Evolutionary conservation across 441 rosid genomes (phyloP).

Genomic region (Monsonia emarginata): DNA sequence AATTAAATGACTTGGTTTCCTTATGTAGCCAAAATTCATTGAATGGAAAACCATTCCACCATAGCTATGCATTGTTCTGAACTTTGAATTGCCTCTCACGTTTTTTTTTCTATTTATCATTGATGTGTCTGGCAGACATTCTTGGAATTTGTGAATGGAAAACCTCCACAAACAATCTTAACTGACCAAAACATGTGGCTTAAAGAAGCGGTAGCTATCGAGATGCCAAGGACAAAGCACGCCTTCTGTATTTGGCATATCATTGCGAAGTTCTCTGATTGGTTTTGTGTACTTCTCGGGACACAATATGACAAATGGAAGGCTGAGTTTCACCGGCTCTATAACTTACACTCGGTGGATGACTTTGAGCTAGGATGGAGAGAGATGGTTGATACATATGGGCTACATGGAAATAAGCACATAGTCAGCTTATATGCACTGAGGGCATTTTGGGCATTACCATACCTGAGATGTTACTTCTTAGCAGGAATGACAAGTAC

Average conservation of each 20-base stretch:
- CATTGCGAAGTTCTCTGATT: slow-evolving; percentile 44
- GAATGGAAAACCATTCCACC: neutral
- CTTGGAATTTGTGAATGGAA: slow-evolving; percentile 45
- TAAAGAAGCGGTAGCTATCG: slow-evolving; percentile 43
- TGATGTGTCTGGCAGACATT: slow-evolving; percentile 33
- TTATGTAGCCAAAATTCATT: neutral
- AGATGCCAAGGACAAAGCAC: slow-evolving; percentile 46
- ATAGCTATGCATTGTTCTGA: neutral
- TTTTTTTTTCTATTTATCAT: slow-evolving; percentile 12
- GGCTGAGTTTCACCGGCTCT: slow-evolving; percentile 35
- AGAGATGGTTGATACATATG: slow-evolving; percentile 28
- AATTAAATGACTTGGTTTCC: neutral
- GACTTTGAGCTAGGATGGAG: slow-evolving; percentile 39
- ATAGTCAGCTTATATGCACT: slow-evolving; percentile 33
- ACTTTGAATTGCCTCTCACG: neutral
- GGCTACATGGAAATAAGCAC: slow-evolving; percentile 35
- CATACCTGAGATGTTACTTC: slow-evolving; percentile 36
- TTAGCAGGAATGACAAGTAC: slow-evolving; percentile 29
- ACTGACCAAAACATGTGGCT: slow-evolving; percentile 56
- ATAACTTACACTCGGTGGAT: slow-evolving; percentile 21
- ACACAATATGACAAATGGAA: slow-evolving; percentile 48
- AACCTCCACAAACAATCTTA: slow-evolving; percentile 42
- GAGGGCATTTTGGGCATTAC: slow-evolving; percentile 36
- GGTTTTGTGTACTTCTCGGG: slow-evolving; percentile 45
- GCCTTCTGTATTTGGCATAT: slow-evolving; percentile 52